phyloP scores from a whole-genome alignment of 23 red algal genomes.

The Agarophyton chilense region DNA sequence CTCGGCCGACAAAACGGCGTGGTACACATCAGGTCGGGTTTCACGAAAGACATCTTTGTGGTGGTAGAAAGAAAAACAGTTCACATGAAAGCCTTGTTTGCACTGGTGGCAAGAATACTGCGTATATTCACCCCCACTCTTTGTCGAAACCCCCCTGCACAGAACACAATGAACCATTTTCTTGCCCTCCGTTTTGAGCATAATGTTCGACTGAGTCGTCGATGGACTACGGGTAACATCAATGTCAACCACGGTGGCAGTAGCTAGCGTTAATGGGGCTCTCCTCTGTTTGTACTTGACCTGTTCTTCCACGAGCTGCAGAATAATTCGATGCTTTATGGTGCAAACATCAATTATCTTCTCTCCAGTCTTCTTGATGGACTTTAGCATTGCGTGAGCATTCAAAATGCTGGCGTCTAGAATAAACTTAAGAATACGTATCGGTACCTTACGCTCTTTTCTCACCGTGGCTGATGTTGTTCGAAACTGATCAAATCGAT shows the following conservation, averaged over 20 bases:
- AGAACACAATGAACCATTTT: neutral
- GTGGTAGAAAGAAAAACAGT: constrained; percentile 33
- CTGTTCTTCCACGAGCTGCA: neutral
- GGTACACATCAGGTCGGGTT: neutral
- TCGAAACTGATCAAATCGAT: constrained; percentile 23
- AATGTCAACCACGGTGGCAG: neutral
- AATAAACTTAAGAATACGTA: neutral
- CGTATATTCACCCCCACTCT: neutral
- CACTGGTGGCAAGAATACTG: neutral
- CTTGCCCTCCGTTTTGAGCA: neutral
- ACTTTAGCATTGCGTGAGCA: neutral
- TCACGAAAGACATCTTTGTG: neutral
- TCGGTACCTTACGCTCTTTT: neutral
- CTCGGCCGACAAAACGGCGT: neutral
- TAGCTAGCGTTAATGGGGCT: neutral
- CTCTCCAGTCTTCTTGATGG: neutral
- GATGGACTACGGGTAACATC: neutral
- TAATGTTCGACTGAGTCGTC: neutral
- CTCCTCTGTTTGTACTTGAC: constrained; percentile 8
- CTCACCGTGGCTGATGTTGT: neutral
- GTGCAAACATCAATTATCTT: neutral
- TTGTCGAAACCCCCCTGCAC: neutral
- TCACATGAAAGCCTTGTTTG: constrained; percentile 8
- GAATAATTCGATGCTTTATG: constrained; percentile 8
- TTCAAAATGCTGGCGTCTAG: constrained; percentile 17